Conservation (phyloP, 176 grass and related monocot species). For the Juncus inflexus region DNA sequence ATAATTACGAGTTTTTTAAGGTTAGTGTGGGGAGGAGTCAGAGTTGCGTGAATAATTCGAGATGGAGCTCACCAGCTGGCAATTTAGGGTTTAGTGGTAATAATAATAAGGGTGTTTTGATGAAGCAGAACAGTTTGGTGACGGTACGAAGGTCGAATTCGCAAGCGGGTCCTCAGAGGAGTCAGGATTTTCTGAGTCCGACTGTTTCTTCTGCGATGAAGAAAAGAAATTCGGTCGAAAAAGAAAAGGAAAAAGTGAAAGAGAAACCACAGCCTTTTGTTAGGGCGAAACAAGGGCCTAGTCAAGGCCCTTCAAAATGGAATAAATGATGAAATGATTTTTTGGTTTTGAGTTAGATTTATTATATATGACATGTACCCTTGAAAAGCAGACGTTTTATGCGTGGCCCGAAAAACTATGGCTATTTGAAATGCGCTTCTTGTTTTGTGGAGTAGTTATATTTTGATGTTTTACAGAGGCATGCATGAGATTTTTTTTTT, state of each 20-base stretch:
- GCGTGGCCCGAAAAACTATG: no score
- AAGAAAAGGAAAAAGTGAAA: slow-evolving; percentile 10
- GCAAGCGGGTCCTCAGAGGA: slow-evolving; percentile 73
- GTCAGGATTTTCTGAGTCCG: slow-evolving; percentile 77
- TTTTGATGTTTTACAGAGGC: no score
- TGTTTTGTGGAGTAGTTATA: no score
- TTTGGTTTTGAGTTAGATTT: no score
- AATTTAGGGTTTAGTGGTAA: slow-evolving; percentile 32
- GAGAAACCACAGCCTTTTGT: background rate
- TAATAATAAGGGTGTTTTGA: slow-evolving; percentile 18
- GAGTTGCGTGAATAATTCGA: slow-evolving; percentile 71
- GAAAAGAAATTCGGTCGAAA: slow-evolving; percentile 53
- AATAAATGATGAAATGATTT: background rate
- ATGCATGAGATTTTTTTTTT: no score
- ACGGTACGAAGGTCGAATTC: slow-evolving; percentile 63
- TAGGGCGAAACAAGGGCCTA: slow-evolving; percentile 15
- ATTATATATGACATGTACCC: no score
- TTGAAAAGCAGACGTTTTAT: no score
- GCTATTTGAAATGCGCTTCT: no score
- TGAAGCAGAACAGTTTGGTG: slow-evolving; percentile 55
- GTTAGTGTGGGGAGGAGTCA: slow-evolving; percentile 55
- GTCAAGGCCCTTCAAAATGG: slow-evolving; percentile 22
- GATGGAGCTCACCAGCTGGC: slow-evolving; percentile 59
- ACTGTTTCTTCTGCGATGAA: slow-evolving; percentile 93
- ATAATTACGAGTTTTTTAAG: slow-evolving; percentile 7